These are phyloP conservation scores for Pseudocohnilembus persalinus DNA, from an alignment of 169 alveolate species.

Conservation along the genomic window DNA sequence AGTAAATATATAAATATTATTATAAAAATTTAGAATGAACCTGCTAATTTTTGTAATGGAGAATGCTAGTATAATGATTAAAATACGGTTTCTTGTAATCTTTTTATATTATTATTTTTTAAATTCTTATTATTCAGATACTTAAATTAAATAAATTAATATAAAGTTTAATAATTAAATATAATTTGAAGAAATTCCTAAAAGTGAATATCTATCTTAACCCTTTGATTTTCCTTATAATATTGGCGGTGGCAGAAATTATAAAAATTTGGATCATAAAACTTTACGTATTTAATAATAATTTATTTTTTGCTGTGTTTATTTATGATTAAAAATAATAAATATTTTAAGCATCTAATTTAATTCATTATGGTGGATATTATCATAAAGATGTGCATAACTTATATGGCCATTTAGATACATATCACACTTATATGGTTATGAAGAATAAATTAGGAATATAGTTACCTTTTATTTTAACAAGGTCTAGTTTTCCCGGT, in stretches of 20 bases:
- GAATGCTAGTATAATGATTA: constrained; percentile 18
- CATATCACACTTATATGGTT: constrained; percentile 51
- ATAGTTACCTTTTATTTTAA: constrained; percentile 55
- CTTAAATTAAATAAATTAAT: not conserved
- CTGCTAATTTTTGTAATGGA: constrained; percentile 68
- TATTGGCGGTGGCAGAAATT: constrained; percentile 27
- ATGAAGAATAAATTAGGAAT: constrained; percentile 21
- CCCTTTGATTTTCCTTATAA: constrained; percentile 24
- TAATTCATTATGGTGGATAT: constrained; percentile 46
- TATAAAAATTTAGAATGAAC: constrained; percentile 65
- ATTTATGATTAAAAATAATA: not conserved
- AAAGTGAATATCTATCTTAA: not conserved
- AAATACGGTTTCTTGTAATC: not conserved
- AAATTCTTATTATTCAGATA: not conserved
- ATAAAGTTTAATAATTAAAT: not conserved
- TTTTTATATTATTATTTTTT: not conserved
- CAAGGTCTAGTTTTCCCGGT: constrained; percentile 68
- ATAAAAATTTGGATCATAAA: constrained; percentile 5
- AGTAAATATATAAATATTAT: not conserved
- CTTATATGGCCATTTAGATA: constrained; percentile 62
- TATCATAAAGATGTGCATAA: constrained; percentile 61
- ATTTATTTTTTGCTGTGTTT: not conserved
- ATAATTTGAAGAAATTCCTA: not conserved
- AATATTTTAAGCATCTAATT: constrained; percentile 19
- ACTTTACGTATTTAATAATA: constrained; percentile 21